Percentiles rank a stretch among this genome's conserved stretches.
These are phyloP conservation scores for Coniochaeta sp. DNA, from an alignment of 2,329 filamentous ascomycete species.

Conservation along the genomic window DNA sequence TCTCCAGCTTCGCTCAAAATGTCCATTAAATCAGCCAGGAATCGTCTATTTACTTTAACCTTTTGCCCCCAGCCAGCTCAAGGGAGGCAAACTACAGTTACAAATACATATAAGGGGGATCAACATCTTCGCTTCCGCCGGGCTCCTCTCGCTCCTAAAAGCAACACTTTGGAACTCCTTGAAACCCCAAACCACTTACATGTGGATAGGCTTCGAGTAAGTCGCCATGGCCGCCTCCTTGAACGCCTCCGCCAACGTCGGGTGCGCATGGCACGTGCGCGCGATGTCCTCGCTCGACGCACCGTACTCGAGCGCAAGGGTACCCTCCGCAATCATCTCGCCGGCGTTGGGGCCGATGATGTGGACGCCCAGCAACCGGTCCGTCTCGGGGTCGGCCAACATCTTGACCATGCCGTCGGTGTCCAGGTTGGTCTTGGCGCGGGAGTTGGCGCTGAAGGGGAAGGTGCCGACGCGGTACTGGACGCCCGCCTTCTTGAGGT, in stretches of 20 bases:
- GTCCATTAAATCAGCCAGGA: neutral
- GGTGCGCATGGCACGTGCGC: conserved; percentile 93
- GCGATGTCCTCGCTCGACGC: conserved; percentile 92
- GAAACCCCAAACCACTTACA: conserved; percentile 42
- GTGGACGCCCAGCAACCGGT: conserved; percentile 90
- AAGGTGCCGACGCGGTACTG: conserved; percentile 92
- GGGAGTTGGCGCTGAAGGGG: conserved; percentile 96
- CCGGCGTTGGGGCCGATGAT: conserved; percentile 94
- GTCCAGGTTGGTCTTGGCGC: conserved; percentile 97
- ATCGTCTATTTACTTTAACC: neutral
- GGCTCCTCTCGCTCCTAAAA: neutral
- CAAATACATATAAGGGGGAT: neutral
- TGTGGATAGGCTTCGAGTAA: conserved; percentile 92
- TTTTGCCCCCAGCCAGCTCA: neutral
- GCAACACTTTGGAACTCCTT: neutral
- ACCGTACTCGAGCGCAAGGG: conserved; percentile 91
- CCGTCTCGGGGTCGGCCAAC: conserved; percentile 90
- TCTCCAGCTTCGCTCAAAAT: neutral
- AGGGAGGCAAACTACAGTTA: neutral
- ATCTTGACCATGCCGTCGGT: conserved; percentile 97
- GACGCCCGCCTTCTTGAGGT: conserved; percentile 81
- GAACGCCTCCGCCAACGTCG: conserved; percentile 93
- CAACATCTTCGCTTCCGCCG: neutral
- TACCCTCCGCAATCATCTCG: conserved; percentile 99
- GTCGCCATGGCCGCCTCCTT: conserved; percentile 99